These are phyloP conservation scores for Pulveroboletus sp. DNA, from an alignment of 768 basidiomycete genomes.

Conservation along the genomic window DNA sequence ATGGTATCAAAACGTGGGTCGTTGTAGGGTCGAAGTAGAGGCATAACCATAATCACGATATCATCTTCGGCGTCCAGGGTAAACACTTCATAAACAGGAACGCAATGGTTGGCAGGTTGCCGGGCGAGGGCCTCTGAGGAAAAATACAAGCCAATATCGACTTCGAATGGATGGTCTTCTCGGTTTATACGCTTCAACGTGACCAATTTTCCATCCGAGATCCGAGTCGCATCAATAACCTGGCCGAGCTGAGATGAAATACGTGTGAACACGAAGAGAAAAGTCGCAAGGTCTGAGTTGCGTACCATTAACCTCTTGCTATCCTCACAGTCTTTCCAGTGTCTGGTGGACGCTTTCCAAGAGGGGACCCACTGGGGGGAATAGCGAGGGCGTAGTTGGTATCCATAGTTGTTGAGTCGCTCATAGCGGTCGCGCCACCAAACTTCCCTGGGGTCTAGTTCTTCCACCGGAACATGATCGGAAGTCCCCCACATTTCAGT, in stretches of 20 bases:
- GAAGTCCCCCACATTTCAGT: slow-evolving; percentile 1
- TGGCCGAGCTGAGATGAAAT: background rate
- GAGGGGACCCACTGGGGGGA: slow-evolving; percentile 3
- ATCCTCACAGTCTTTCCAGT: background rate
- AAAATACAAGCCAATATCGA: slow-evolving; percentile 23
- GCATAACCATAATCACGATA: slow-evolving; percentile 1
- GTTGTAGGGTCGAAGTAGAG: background rate
- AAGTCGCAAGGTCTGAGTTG: background rate
- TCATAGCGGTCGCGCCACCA: background rate
- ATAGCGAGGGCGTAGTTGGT: slow-evolving; percentile 3
- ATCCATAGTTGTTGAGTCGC: background rate
- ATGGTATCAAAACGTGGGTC: slow-evolving; percentile 25
- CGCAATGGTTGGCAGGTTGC: slow-evolving; percentile 32
- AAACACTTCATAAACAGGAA: slow-evolving; percentile 29
- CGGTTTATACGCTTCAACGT: slow-evolving; percentile 25
- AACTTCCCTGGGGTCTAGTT: too few species aligned
- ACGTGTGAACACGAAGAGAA: background rate
- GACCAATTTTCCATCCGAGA: slow-evolving; percentile 25
- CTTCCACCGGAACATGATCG: background rate
- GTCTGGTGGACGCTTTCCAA: background rate
- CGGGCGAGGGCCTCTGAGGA: background rate
- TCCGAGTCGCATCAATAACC: slow-evolving; percentile 27
- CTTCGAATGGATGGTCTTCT: slow-evolving; percentile 20
- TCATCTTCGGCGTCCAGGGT: slow-evolving; percentile 1
- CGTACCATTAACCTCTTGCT: slow-evolving; percentile 1